Base-by-base conservation (phyloP, 495 filamentous ascomycete genomes). In the Symbiotaphrina buchneri region DNA sequence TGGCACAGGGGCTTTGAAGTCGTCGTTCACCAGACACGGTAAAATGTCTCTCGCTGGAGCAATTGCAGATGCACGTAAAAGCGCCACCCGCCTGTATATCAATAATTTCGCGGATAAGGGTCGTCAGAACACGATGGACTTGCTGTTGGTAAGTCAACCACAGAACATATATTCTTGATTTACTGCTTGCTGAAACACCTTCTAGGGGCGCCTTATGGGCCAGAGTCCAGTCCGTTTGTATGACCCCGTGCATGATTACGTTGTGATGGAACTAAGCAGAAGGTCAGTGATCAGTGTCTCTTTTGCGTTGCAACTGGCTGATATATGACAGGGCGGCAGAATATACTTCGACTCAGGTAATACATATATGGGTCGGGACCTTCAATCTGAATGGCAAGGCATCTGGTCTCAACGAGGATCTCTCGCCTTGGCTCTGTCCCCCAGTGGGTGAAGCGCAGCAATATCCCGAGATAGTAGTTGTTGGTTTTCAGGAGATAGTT, bases 401-500 rank as follows among this genome's bases (percentile, higher is more conserved):
- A 11, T 54, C 65, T 30, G 80, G 84, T 7, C 61, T 80, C 17
- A 62, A 71, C 18, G 59, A 76, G 37, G 84, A 97, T 48, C 56
- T 97, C 10, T 71, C 75, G 2, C 57, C 71, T 5, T 97, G 87
- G 87, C 59, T 97, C 17, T 78, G 65, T 45, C 59, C 64, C 20
- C 48, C 60, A 30, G 40, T 66, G 2, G 58, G 59, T 18, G 39
- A 45, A 5, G 47, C 54, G 14, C 61, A 68, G 26, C 40, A 58
- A 32, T 55, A 65, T 14, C 78, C 90, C 14, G 69, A 82, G 28
- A 74, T 99, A 21, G 66, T 90, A 30, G 83, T 70, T 6, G 69
- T 93, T 18, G 87, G 81, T 0, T 95, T 99, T 41, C 87, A 99
- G 42, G 87, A 99, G 53, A 95, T 99, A 32, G 90, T 99, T 10